phyloP scores from a whole-genome alignment of 768 basidiomycete species.

The Neoboletus magnificus region DNA sequence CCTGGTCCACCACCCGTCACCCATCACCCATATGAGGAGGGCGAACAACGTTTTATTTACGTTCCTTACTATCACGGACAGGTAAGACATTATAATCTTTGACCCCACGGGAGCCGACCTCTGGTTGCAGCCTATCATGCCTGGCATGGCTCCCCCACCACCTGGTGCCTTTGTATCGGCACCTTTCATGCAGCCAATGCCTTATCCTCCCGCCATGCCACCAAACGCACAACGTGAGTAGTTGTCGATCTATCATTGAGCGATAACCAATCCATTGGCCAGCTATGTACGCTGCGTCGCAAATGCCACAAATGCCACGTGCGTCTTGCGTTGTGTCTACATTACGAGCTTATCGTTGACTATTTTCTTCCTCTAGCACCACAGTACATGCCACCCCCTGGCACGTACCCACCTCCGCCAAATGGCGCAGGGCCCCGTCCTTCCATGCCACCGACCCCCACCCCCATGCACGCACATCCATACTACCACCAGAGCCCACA shows the following conservation, averaged over 20 bases:
- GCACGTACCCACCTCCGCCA: conserved; percentile 73
- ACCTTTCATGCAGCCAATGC: conserved; percentile 84
- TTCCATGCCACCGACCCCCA: conserved; percentile 90
- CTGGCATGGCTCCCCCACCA: conserved; percentile 77
- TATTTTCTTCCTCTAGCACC: conserved; percentile 42
- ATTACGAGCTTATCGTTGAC: neutral
- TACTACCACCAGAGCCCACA: conserved; percentile 91
- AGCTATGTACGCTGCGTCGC: conserved; percentile 81
- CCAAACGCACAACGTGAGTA: conserved; percentile 59
- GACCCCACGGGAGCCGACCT: conserved; percentile 1
- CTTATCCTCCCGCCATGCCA: conserved; percentile 74
- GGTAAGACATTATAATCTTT: conserved; percentile 33
- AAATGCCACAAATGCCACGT: conserved; percentile 89
- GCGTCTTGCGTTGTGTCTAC: conserved; percentile 31
- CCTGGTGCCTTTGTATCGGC: conserved; percentile 76
- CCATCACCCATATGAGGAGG: conserved; percentile 79
- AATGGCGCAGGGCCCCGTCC: conserved; percentile 77
- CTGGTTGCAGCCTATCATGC: conserved; percentile 68
- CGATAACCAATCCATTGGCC: conserved; percentile 10
- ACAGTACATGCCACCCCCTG: conserved; percentile 78
- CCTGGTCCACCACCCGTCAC: conserved; percentile 67
- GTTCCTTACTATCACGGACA: conserved; percentile 83
- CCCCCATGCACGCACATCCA: conserved; percentile 80
- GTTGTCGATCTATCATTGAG: neutral
- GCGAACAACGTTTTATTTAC: conserved; percentile 67